Percentiles rank a stretch among this genome's conserved stretches.
These are phyloP conservation scores for Ustilago cynodontis DNA, from an alignment of 1,284 basidiomycete species.

Conservation along the genomic window DNA sequence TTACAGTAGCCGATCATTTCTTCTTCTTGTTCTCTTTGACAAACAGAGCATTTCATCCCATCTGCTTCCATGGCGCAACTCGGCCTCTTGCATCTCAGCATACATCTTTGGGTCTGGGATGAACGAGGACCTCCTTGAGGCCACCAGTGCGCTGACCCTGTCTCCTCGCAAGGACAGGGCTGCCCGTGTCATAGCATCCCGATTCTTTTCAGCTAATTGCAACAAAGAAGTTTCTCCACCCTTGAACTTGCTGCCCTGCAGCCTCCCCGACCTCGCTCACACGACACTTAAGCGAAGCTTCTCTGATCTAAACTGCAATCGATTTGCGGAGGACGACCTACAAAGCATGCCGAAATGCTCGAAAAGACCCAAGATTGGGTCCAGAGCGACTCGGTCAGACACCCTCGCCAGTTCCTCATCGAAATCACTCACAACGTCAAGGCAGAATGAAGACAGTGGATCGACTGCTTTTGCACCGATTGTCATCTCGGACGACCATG, in stretches of 20 bases:
- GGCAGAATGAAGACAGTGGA: not conserved
- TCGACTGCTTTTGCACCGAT: constrained; percentile 12
- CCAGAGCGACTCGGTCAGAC: not conserved
- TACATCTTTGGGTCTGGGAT: constrained; percentile 15
- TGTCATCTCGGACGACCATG: constrained; percentile 30
- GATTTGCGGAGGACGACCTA: not conserved
- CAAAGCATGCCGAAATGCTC: constrained; percentile 16
- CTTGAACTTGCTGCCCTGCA: not conserved
- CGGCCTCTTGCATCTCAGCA: not conserved
- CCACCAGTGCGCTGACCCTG: constrained; percentile 23
- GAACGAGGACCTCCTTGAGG: constrained; percentile 32
- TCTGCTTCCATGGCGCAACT: constrained; percentile 5
- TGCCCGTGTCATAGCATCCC: not conserved
- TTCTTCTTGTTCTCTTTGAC: not conserved
- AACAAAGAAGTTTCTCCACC: not conserved
- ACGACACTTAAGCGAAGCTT: not conserved
- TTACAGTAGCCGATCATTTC: not conserved
- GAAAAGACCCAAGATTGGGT: constrained; percentile 15
- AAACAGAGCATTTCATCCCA: not conserved
- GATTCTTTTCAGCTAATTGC: not conserved
- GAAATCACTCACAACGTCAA: not conserved
- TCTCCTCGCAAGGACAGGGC: constrained; percentile 23
- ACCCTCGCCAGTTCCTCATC: not conserved
- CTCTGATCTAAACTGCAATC: not conserved
- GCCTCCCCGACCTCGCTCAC: not conserved